Conservation (phyloP, 208 protist genomes). For the Crithidia brevicula region DNA sequence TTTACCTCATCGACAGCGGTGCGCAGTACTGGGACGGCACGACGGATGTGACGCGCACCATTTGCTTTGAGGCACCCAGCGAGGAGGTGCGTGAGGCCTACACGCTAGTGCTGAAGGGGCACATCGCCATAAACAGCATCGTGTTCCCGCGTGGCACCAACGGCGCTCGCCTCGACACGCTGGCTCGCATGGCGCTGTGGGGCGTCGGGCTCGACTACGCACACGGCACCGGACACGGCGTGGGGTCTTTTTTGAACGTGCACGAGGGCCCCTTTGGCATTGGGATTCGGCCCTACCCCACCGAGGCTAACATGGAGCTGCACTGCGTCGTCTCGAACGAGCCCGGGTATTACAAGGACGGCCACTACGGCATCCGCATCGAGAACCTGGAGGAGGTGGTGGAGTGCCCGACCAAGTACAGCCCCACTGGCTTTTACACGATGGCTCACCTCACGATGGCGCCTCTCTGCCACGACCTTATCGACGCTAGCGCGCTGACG, state of each 20-base stretch:
- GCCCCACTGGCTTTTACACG: slow-evolving; percentile 61
- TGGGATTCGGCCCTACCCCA: slow-evolving; percentile 47
- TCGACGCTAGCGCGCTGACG: slow-evolving; percentile 80
- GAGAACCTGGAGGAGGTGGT: slow-evolving; percentile 97
- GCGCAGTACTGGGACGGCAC: slow-evolving; percentile 96
- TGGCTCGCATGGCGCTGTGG: slow-evolving; percentile 94
- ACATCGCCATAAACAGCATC: slow-evolving; percentile 84
- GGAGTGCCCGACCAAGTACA: slow-evolving; percentile 50
- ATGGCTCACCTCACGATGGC: slow-evolving; percentile 90
- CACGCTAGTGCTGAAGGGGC: slow-evolving; percentile 96
- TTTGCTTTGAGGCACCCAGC: slow-evolving; percentile 85
- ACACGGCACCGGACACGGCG: slow-evolving; percentile 97
- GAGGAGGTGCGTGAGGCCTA: slow-evolving; percentile 89
- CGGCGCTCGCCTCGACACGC: slow-evolving; percentile 85
- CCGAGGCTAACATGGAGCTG: slow-evolving; percentile 57
- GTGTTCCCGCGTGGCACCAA: slow-evolving; percentile 90
- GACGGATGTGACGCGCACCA: slow-evolving; percentile 97
- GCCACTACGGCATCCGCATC: slow-evolving; percentile 98
- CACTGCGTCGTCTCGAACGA: slow-evolving; percentile 91
- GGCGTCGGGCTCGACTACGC: slow-evolving; percentile 94
- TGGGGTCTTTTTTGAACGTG: slow-evolving; percentile 97
- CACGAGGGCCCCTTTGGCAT: slow-evolving; percentile 95
- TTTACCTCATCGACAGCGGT: slow-evolving; percentile 97
- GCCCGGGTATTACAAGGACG: slow-evolving; percentile 98
- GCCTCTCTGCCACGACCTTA: slow-evolving; percentile 91